Evolutionary conservation across 495 filamentous ascomycete species (phyloP).

Genomic region (Aspergillus affinis): DNA sequence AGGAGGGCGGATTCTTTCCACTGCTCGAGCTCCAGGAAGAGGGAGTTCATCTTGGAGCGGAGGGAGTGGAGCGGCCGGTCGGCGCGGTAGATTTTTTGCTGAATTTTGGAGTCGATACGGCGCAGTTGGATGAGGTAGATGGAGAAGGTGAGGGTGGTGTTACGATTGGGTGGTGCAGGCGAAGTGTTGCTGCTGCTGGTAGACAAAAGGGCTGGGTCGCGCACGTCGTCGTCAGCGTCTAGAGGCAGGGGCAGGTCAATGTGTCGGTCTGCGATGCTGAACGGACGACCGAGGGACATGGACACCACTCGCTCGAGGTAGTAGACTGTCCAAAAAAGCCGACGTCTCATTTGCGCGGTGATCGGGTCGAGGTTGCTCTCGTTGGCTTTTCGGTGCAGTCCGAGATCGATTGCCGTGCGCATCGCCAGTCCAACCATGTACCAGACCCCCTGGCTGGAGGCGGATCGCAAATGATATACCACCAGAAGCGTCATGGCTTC

Average conservation of each 20-base stretch:
- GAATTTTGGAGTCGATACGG: constrained; percentile 53
- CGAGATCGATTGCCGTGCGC: constrained; percentile 54
- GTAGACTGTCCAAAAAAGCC: constrained; percentile 56
- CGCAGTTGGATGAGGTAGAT: constrained; percentile 53
- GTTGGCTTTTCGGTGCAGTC: constrained; percentile 50
- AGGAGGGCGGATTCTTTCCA: constrained; percentile 48
- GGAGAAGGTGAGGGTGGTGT: constrained; percentile 47
- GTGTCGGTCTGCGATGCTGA: constrained; percentile 52
- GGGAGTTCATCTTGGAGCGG: constrained; percentile 47
- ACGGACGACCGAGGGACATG: constrained; percentile 51
- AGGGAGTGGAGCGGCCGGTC: constrained; percentile 48
- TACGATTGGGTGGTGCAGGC: constrained; percentile 31
- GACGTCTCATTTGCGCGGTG: constrained; percentile 47
- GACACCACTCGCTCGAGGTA: constrained; percentile 52
- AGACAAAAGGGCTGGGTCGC: constrained; percentile 39
- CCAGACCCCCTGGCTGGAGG: constrained; percentile 55
- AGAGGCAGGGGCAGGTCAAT: constrained; percentile 52
- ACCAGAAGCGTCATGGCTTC: constrained; percentile 57
- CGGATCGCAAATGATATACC: constrained; percentile 51
- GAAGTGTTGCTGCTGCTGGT: constrained; percentile 14
- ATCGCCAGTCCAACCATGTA: constrained; percentile 58
- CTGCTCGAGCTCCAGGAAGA: constrained; percentile 50
- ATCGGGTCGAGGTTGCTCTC: constrained; percentile 47
- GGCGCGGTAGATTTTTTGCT: constrained; percentile 55
- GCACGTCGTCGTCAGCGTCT: constrained; percentile 47